A percentile compares a stretch with the other conserved stretches of the same genome.
Conservation (phyloP, 2,329 filamentous ascomycete genomes). For the Monilinia fructicola region DNA sequence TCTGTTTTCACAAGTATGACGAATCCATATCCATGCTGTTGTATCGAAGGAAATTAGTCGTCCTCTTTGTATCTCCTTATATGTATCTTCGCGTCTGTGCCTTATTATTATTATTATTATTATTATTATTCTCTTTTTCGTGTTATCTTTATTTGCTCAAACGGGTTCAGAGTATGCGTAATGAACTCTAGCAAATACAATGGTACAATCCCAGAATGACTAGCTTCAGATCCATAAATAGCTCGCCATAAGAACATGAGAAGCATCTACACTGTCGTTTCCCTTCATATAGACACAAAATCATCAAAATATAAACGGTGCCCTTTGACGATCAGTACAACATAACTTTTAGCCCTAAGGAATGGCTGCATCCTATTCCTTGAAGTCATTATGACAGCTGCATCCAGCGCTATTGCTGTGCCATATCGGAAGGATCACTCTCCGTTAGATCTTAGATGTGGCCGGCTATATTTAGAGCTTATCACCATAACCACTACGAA, state of each 20-base stretch:
- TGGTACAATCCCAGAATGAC: not conserved
- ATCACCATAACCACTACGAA: not conserved
- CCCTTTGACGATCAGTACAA: not conserved
- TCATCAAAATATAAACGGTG: not conserved
- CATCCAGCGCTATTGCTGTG: conserved; percentile 5
- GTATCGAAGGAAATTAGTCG: not conserved
- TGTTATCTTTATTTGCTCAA: not conserved
- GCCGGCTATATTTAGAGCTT: not conserved
- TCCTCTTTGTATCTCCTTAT: not conserved
- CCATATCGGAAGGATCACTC: not conserved
- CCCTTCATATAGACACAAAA: no score
- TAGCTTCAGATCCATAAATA: not conserved
- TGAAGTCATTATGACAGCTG: conserved; percentile 2
- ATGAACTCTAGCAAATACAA: not conserved
- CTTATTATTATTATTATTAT: not conserved
- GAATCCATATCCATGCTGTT: conserved; percentile 12
- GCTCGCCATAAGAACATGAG: not conserved
- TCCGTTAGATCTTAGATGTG: not conserved
- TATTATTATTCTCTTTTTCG: not conserved
- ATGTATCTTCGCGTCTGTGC: not conserved
- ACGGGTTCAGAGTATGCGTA: not conserved
- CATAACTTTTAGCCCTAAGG: not conserved
- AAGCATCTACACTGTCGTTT: not conserved
- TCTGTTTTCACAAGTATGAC: not conserved
- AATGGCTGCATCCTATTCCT: not conserved